These are phyloP conservation scores for Mucor mucedo DNA, from an alignment of 371 early-diverging fungal species.

Conservation along the genomic window DNA sequence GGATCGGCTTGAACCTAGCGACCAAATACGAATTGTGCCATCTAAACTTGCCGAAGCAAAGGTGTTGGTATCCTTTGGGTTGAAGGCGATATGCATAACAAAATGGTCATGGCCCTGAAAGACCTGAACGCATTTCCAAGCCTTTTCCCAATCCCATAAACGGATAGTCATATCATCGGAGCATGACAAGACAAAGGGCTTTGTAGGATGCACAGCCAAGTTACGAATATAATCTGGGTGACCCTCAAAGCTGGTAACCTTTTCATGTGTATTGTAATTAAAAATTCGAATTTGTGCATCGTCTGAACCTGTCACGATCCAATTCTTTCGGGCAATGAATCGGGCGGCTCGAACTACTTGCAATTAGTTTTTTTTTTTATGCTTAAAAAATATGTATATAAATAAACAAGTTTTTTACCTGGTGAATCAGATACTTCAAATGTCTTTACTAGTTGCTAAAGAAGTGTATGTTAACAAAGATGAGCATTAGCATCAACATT, in stretches of 20 bases:
- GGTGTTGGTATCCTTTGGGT: slow-evolving; percentile 97
- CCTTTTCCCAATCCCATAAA: slow-evolving; percentile 99
- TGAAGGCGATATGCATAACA: slow-evolving; percentile 96
- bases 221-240: slow-evolving; percentile 98
- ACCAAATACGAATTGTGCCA: slow-evolving; percentile 93
- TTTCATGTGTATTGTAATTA: slow-evolving; percentile 99
- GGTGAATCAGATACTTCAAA: slow-evolving; percentile 95
- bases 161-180: slow-evolving; percentile 99
- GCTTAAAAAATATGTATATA: background rate
- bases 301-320: slow-evolving; percentile 96
- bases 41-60: slow-evolving; percentile 97
- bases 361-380: no score
- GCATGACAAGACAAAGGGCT: slow-evolving; percentile 91
- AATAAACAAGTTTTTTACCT: slow-evolving; percentile 37
- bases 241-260: slow-evolving; percentile 95
- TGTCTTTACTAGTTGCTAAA: slow-evolving; percentile 90
- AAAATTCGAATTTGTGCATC: slow-evolving; percentile 97
- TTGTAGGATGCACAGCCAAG: slow-evolving; percentile 95
- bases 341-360: slow-evolving; percentile 88
- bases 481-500: no score
- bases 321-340: slow-evolving; percentile 96
- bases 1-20: slow-evolving; percentile 78
- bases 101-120: slow-evolving; percentile 99
- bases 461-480: no score
- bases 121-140: slow-evolving; percentile 93